phyloP scores from a whole-genome alignment of 1,284 basidiomycete species.

The Puccinia triticina region DNA sequence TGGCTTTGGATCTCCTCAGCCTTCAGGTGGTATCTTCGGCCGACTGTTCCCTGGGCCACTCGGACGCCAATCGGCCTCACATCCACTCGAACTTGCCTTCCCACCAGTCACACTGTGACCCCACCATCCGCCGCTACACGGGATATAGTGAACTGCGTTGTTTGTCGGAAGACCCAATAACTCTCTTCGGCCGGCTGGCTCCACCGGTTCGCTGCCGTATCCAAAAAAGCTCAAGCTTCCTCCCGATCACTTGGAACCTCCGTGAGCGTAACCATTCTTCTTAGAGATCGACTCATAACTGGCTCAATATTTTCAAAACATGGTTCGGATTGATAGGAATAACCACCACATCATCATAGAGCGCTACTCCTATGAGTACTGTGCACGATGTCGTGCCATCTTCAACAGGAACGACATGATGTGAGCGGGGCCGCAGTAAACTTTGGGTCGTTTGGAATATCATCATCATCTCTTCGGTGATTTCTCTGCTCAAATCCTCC shows the following conservation, averaged over 20 bases:
- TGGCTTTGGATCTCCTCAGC: background rate
- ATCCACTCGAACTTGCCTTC: background rate
- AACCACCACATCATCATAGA: background rate
- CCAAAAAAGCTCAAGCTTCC: background rate
- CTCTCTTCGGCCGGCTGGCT: background rate
- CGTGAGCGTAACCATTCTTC: background rate
- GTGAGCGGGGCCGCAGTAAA: background rate
- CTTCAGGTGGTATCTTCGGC: background rate
- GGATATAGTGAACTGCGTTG: too few species aligned
- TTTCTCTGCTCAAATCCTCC: background rate
- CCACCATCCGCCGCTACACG: background rate
- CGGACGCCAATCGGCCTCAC: background rate
- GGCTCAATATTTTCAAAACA: background rate
- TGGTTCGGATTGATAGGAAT: background rate
- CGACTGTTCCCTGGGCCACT: background rate
- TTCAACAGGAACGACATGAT: background rate
- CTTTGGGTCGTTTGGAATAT: conserved; percentile 9
- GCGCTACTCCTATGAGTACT: too few species aligned
- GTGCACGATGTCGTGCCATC: too few species aligned
- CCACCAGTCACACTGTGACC: background rate
- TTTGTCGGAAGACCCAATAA: background rate
- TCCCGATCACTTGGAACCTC: background rate
- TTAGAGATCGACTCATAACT: background rate
- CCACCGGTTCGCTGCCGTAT: background rate
- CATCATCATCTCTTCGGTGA: background rate